Evolutionary conservation across 129 eudicot species (phyloP).

Genomic region (Heracleum sosnowskyi): DNA sequence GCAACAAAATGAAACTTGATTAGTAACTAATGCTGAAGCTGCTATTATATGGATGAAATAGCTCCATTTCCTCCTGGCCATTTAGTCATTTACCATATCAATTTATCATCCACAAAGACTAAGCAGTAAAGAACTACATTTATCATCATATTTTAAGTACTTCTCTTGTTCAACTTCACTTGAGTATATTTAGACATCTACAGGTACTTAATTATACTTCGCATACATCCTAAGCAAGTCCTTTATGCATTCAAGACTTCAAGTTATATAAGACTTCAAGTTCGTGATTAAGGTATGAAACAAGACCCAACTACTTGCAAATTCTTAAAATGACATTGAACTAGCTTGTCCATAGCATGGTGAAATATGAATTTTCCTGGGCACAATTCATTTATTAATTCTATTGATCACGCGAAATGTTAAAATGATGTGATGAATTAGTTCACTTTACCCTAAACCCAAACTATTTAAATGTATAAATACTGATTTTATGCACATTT

Average conservation of each 20-base stretch:
- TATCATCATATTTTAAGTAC: not conserved
- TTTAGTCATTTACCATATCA: not conserved
- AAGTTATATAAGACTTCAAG: not conserved
- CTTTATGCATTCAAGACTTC: not conserved
- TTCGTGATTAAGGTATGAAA: not conserved
- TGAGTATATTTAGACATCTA: not conserved
- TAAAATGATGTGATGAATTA: not conserved
- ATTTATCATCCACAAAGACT: not conserved
- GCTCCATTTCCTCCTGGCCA: not conserved
- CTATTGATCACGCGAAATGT: not conserved
- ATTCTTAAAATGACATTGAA: not conserved
- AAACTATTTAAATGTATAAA: not conserved
- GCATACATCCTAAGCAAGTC: not conserved
- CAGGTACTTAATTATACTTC: not conserved
- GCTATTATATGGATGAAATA: not conserved
- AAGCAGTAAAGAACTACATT: not conserved
- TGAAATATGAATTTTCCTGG: not conserved
- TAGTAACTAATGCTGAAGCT: not conserved
- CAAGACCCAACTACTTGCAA: not conserved
- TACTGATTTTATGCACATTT: not conserved
- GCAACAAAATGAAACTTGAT: conserved; percentile 15
- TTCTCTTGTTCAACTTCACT: not conserved
- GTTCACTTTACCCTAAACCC: not conserved
- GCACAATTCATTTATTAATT: not conserved
- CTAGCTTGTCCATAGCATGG: not conserved